Conservation (phyloP, 164 flowering plant genomes). For the Euptelea pleiosperma region DNA sequence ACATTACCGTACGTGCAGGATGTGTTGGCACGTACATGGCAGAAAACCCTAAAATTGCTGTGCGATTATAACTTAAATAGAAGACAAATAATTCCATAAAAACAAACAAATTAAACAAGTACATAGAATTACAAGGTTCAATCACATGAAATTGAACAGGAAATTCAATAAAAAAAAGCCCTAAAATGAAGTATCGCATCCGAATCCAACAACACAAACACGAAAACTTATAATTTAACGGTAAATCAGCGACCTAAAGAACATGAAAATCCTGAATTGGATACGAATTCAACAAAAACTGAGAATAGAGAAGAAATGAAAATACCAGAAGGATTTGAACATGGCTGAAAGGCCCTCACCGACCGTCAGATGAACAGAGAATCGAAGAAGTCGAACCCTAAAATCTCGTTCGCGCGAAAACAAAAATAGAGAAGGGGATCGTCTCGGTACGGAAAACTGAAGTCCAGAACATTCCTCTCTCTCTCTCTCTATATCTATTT, state of each 20-base stretch:
- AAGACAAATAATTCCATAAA: not conserved
- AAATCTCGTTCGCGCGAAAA: not conserved
- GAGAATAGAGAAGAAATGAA: not conserved
- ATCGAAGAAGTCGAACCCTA: not conserved
- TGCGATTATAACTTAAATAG: no score
- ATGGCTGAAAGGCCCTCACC: slow-evolving; percentile 6
- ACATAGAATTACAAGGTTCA: no score
- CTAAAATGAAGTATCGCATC: not conserved
- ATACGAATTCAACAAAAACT: not conserved
- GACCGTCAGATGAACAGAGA: not conserved
- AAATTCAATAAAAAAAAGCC: not conserved
- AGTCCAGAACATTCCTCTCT: no score
- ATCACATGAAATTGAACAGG: not conserved
- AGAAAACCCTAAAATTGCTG: no score
- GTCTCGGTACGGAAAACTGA: no score
- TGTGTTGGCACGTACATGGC: no score
- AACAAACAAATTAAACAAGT: not conserved
- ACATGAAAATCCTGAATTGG: not conserved
- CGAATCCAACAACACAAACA: not conserved
- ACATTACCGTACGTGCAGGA: no score
- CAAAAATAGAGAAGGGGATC: not conserved
- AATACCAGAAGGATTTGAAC: slow-evolving; percentile 23
- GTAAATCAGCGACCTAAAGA: not conserved
- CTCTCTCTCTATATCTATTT: no score
- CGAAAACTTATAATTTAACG: not conserved